Evolutionary conservation across 176 grass and related monocot genomes (phyloP), one percentile per base, ranked within the genome.

Genomic region (Aechmea fasciata): DNA sequence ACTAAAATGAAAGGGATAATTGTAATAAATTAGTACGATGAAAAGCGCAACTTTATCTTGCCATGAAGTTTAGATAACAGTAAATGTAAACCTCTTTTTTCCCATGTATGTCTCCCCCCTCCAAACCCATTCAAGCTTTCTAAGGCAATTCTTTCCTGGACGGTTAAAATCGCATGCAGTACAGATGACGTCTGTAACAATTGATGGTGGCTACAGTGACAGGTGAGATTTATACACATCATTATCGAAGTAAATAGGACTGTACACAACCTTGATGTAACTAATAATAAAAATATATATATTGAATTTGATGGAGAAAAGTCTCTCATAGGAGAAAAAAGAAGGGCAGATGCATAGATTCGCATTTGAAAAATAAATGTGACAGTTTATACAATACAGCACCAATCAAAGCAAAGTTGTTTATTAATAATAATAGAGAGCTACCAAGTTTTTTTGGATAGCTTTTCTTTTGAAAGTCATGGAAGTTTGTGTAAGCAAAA

Each of bases 111-210:
- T 97, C 77, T 90, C 93, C 52, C 93, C 93, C 69, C 89, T 78
- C 93, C 93, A 97, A 65, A 92, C 89, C 93, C 93, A 97, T 87
- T 97, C 88, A 24, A 97, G 93, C 25, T 80, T 92, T 83, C 93
- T 84, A 25, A 97, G 79, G 69, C 93, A 97, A 80, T 90, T 97
- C 80, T 96, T 97, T 69, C 85, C 89, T 85, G 88, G 93, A 26
- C 93, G 86, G 81, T 97, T 97, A 74, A 97, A 97, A 83, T 97
- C 89, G 49, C 93, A 97, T 48, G 93, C 89, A 67, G 93, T 97
- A 76, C 93, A 97, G 59, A 92, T 86, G 61, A 97, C 89, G 81
- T 97, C 88, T 59, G 93, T 83, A 78, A 97, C 93, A 85, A 97
- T 92, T 17, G 93, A 97, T 81, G 89, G 84, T 41, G 93, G 93